Evolutionary conservation across 176 grass and related monocot species (phyloP).

Genomic region (Tuctoria greenei): DNA sequence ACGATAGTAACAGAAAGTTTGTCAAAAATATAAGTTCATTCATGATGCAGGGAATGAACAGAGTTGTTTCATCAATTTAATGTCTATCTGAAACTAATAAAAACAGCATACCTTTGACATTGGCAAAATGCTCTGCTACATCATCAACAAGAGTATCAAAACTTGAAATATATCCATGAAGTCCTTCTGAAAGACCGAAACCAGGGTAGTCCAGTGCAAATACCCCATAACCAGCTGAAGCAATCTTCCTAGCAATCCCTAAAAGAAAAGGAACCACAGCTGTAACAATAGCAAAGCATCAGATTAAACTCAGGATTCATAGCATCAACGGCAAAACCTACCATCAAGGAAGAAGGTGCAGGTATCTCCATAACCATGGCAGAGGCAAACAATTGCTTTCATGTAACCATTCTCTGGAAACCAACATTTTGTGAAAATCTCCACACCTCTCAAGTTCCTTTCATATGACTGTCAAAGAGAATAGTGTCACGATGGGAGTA

Average conservation of each 20-base stretch:
- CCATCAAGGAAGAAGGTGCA: slow-evolving; percentile 99
- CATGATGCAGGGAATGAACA: not conserved
- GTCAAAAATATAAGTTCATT: not conserved
- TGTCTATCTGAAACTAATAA: not conserved
- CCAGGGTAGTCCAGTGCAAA: slow-evolving; percentile 95
- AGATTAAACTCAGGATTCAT: slow-evolving; percentile 16
- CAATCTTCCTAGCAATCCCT: slow-evolving; percentile 87
- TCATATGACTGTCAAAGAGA: slow-evolving; percentile 62
- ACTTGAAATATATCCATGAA: slow-evolving; percentile 92
- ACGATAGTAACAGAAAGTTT: not conserved
- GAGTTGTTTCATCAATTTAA: not conserved
- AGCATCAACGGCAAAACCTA: slow-evolving; percentile 35
- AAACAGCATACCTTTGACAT: slow-evolving; percentile 70
- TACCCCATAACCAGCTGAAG: slow-evolving; percentile 81
- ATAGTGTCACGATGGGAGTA: not conserved
- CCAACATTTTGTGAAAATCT: slow-evolving; percentile 98
- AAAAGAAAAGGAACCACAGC: slow-evolving; percentile 28
- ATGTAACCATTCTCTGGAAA: slow-evolving; percentile 57
- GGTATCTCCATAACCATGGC: slow-evolving; percentile 95
- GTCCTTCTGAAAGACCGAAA: slow-evolving; percentile 94
- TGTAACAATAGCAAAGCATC: slow-evolving; percentile 24
- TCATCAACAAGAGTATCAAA: slow-evolving; percentile 77
- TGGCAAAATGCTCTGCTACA: slow-evolving; percentile 73
- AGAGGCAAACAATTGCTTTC: slow-evolving; percentile 86
- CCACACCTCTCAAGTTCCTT: slow-evolving; percentile 75